phyloP scores from a whole-genome alignment of 331 rosid genomes.

The Telfairia occidentalis region DNA sequence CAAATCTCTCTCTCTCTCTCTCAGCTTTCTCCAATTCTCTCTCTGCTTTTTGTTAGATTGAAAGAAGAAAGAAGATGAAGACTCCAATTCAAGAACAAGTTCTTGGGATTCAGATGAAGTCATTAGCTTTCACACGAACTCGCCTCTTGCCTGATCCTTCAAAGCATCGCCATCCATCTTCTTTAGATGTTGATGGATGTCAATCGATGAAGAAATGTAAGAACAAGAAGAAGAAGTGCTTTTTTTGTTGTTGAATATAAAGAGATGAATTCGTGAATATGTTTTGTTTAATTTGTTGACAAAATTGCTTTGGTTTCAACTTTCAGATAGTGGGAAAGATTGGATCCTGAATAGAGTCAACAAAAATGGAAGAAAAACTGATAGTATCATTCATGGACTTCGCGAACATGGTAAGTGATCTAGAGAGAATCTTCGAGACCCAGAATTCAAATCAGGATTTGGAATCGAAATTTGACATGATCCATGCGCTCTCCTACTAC shows the following conservation, averaged over 20 bases:
- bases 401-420: constrained; percentile 8
- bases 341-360: constrained; percentile 24
- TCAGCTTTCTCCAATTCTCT: background rate
- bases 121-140: constrained; percentile 25
- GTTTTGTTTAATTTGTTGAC: background rate
- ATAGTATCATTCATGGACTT: constrained; percentile 19
- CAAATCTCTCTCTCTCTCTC: background rate
- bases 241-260: background rate
- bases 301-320: background rate
- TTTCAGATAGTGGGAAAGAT: constrained; percentile 22
- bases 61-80: too few species aligned
- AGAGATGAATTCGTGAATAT: background rate
- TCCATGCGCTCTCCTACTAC: too few species aligned
- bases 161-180: constrained; percentile 5
- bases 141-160: constrained; percentile 33
- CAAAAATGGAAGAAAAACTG: constrained; percentile 25
- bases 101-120: constrained; percentile 29
- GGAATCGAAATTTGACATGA: background rate
- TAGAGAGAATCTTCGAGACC: background rate
- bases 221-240: background rate
- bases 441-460: background rate
- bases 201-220: constrained; percentile 33
- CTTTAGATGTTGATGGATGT: constrained; percentile 9
- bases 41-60: background rate
- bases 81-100: constrained; percentile 28